These are phyloP conservation scores for Mrakia hoshinonis DNA, from an alignment of 768 basidiomycete species.

Conservation along the genomic window DNA sequence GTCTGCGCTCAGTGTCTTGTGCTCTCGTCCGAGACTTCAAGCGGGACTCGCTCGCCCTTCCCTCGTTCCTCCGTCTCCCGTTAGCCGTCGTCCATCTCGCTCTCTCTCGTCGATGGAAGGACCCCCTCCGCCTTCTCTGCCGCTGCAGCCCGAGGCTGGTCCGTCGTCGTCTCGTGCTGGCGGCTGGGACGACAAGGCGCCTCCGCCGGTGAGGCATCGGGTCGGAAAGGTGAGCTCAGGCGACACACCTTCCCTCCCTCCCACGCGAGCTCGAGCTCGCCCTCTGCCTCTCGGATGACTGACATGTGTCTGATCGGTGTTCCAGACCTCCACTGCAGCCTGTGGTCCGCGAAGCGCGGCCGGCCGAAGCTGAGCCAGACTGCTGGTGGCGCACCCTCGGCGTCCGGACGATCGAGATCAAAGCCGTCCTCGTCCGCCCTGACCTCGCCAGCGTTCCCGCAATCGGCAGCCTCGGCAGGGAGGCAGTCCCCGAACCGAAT, in stretches of 20 bases:
- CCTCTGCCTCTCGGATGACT: background rate
- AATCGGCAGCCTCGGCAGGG: background rate
- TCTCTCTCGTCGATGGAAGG: background rate
- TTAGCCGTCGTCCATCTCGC: background rate
- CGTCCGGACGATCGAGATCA: background rate
- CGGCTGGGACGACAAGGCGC: background rate
- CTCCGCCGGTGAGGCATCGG: background rate
- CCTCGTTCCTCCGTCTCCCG: slow-evolving; percentile 45
- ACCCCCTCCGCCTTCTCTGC: background rate
- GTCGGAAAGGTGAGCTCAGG: background rate
- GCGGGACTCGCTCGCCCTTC: no score
- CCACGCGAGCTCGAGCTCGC: background rate
- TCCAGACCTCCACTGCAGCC: background rate
- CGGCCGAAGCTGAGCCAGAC: background rate
- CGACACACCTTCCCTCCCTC: background rate
- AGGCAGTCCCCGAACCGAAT: background rate
- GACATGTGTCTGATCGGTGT: background rate
- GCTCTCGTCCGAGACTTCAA: no score
- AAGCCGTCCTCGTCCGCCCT: background rate
- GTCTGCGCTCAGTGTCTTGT: no score
- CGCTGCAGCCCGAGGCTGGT: background rate
- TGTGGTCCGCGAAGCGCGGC: background rate
- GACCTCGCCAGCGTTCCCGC: no score
- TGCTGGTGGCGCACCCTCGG: background rate
- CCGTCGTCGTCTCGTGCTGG: background rate